Percentiles rank a stretch among this genome's conserved stretches.
Conservation (phyloP, 148 eudicot genomes). For the Camellia sinensis region DNA sequence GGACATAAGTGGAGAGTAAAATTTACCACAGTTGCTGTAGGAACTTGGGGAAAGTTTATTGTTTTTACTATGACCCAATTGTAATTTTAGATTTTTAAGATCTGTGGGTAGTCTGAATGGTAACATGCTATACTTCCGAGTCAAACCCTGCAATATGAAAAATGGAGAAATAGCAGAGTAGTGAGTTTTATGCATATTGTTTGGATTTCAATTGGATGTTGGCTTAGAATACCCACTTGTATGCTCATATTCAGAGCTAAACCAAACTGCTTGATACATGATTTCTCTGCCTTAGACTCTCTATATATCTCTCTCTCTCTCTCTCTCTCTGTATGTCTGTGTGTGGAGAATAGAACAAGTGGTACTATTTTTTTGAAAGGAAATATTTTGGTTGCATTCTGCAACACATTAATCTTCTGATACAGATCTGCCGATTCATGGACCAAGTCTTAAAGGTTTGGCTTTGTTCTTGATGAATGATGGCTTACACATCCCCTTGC, state of each 20-base stretch:
- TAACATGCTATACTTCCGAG: not conserved
- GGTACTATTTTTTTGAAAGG: not conserved
- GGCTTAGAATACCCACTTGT: not conserved
- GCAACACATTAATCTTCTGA: not conserved
- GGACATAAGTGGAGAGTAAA: not conserved
- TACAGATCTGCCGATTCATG: not conserved
- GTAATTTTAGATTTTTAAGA: not conserved
- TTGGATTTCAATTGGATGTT: not conserved
- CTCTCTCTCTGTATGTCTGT: not conserved
- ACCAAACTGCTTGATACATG: constrained; percentile 3
- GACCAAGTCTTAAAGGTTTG: not conserved
- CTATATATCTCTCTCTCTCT: not conserved
- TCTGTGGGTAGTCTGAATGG: not conserved
- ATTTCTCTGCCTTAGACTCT: not conserved
- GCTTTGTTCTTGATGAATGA: not conserved
- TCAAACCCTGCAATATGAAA: constrained; percentile 6
- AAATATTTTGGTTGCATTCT: not conserved
- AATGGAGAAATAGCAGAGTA: not conserved
- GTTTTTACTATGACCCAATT: not conserved
- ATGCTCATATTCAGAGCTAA: not conserved
- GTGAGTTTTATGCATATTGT: not conserved
- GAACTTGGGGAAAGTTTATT: constrained; percentile 3
- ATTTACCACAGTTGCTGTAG: constrained; percentile 2
- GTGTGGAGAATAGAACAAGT: not conserved
- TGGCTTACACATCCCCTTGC: not conserved